Base-by-base conservation (phyloP, 805 yeast genomes). In the Lachancea mirantina region DNA sequence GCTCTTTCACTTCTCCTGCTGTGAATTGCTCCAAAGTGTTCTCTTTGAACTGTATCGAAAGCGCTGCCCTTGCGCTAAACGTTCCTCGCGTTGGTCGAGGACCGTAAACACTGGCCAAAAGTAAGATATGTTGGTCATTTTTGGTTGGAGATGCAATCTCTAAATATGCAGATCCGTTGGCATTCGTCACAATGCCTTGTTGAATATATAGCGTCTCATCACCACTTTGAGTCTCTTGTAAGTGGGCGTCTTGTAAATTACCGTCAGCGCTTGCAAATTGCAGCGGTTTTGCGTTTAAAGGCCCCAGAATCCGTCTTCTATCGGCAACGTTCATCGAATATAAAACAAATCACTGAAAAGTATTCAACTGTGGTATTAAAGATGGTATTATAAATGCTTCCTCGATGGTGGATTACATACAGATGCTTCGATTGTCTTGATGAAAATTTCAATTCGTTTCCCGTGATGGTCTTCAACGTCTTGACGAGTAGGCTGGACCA, bases 251-350 rank as follows among this genome's bases (percentile, higher is more conserved):
- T 4, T 36, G 50, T 2, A 40, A 13, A 48, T 25, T 13, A 19
- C 19, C 24, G 14, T 28, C 6, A 4, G 24, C 5, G 9, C 25
- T 29, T 15, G 53, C 62, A 41, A 72, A 68, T 0, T 52, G 55
- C 9, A 80, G 52, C 2, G 75, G 74, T 31, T 63, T 67, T 1
- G 83, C 83, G 43, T 73, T 77, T 1, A 70, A 51, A 0, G 96
- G 96, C 0, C 95, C 96, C 19, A 82, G 50, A n/a, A 87, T 66
- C 55, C 96, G 70, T 67, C 95, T 74, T 66, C 95, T 74, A 52
- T 89, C 96, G 26, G 52, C 55, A 6, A 50, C 50, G 31, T 47
- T 49, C 61, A 55, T 54, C 19, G n/a, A n/a, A n/a, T n/a, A n/a
- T n/a, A n/a, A n/a, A n/a, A n/a, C n/a, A n/a, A n/a, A n/a, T n/a